A percentile compares a stretch with the other conserved stretches of the same genome.
Evolutionary conservation across 306 rosid genomes (phyloP).

Genomic region (Bauhinia variegata): DNA sequence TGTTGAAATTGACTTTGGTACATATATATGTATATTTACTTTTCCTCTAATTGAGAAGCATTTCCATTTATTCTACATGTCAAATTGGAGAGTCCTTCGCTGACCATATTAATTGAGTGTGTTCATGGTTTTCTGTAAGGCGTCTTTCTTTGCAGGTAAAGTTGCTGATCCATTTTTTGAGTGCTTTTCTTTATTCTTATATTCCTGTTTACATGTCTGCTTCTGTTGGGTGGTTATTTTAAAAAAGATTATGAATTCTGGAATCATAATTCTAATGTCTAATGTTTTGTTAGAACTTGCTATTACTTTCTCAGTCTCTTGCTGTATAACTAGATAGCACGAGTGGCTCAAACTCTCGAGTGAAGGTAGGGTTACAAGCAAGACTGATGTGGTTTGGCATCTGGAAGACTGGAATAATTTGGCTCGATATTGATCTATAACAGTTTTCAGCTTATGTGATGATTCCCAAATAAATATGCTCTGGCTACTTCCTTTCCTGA

Average conservation of each 20-base stretch:
- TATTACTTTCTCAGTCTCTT: not conserved
- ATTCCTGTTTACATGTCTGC: not conserved
- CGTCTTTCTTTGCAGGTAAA: not conserved
- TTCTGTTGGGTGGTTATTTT: too few relatives aligned
- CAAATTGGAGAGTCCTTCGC: too few relatives aligned
- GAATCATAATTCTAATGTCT: too few relatives aligned
- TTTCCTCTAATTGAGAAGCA: too few relatives aligned
- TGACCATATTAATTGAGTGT: too few relatives aligned
- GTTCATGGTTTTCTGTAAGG: not conserved
- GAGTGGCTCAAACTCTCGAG: not conserved
- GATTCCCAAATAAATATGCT: slow-evolving; percentile 1
- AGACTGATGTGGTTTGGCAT: not conserved
- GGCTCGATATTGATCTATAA: not conserved
- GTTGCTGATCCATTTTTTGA: slow-evolving; percentile 1
- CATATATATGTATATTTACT: too few relatives aligned
- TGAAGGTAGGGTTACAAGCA: not conserved
- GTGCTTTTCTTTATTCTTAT: slow-evolving; percentile 1
- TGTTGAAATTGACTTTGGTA: too few relatives aligned
- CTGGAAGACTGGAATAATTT: not conserved
- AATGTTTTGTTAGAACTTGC: not conserved
- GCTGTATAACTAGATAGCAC: not conserved
- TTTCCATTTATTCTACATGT: too few relatives aligned
- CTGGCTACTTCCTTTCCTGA: not conserved
- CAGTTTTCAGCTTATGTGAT: slow-evolving; percentile 2
- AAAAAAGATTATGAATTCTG: too few relatives aligned